Base-by-base conservation (phyloP, 805 yeast species). In the Wilhelminamyces savonicus region DNA sequence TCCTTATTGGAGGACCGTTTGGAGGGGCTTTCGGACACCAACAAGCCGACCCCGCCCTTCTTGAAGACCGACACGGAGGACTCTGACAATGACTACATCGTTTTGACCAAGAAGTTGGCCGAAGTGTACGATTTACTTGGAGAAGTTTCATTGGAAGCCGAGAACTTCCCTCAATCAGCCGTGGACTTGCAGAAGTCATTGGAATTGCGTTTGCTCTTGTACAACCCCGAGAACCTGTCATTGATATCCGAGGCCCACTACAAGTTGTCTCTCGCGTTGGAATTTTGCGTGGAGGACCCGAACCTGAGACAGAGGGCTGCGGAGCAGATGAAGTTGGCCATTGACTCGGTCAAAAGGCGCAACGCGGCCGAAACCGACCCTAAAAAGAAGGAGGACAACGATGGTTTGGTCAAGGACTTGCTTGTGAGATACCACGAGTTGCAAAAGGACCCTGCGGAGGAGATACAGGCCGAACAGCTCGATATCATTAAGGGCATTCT, bases 131-230 rank as follows among this genome's bases (percentile, higher is more conserved):
- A 82, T 46, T 55, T 88, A 8, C 63, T 87, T 12, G 97, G 97
- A 19, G 97, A 90, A 50, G 82, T 88, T 7, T 80, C 95, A 0
- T 63, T 88, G 25, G 98, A 90, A 49, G 74, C 92, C 2, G 97
- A 90, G 44, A 84, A 85, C 54, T 87, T 87, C 53, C 57, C 64
- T 11, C 94, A 85, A 52, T 84, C 96, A 0, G 71, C 80, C 0
- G 59, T 60, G 13, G 95, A 88, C 52, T 74, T 86, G 34, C 59
- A 66, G 27, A 56, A 71, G 13, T 66, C 85, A 23, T 63, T 83
- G 20, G 56, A 70, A 17, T 55, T 79, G 25, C 69, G 83, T 50
- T 47, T 59, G 28, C 56, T 72, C 32, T 48, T 82, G 9, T 78
- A 66, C 44, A 49, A 50, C 32, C 69, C 69, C 3, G 52, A 55